Conservation (phyloP, 2,329 filamentous ascomycete species). For the Colletotrichum coccodes region DNA sequence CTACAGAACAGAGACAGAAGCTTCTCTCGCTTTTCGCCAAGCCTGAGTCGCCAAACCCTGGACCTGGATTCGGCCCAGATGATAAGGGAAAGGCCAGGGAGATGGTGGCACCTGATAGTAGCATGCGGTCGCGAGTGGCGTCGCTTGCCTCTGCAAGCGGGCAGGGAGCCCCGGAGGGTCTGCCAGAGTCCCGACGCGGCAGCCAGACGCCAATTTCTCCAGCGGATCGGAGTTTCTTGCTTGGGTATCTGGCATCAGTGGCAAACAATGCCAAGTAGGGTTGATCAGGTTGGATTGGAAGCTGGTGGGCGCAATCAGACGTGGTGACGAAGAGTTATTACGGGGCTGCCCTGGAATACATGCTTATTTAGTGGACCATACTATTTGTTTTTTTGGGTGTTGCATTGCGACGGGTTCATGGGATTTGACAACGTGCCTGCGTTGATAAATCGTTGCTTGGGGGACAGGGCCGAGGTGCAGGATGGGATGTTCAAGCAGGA, state of each 20-base stretch:
- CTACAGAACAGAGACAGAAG: conserved; percentile 54
- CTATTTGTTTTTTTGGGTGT: neutral
- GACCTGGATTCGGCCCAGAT: conserved; percentile 13
- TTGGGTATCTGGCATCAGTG: conserved; percentile 76
- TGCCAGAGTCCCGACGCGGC: conserved; percentile 51
- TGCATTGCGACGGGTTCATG: conserved; percentile 20
- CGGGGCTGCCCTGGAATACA: neutral
- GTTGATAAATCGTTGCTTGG: conserved; percentile 14
- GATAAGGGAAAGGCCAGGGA: conserved; percentile 45
- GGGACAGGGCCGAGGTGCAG: conserved; percentile 11
- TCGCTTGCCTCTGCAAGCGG: conserved; percentile 55
- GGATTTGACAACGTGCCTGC: conserved; percentile 5
- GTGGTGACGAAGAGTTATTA: neutral
- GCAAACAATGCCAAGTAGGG: conserved; percentile 46
- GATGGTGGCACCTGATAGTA: conserved; percentile 36
- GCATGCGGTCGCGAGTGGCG: conserved; percentile 49
- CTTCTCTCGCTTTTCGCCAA: conserved; percentile 73
- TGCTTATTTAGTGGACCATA: conserved; percentile 3
- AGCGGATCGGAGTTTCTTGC: conserved; percentile 79
- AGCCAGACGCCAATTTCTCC: conserved; percentile 70
- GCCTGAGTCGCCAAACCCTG: conserved; percentile 39
- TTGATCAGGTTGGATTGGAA: neutral
- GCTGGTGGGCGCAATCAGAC: neutral
- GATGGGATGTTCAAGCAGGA: conserved; percentile 21
- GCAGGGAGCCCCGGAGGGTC: conserved; percentile 39